Conservation (phyloP, 441 rosid genomes). For the Erodium texanum region DNA sequence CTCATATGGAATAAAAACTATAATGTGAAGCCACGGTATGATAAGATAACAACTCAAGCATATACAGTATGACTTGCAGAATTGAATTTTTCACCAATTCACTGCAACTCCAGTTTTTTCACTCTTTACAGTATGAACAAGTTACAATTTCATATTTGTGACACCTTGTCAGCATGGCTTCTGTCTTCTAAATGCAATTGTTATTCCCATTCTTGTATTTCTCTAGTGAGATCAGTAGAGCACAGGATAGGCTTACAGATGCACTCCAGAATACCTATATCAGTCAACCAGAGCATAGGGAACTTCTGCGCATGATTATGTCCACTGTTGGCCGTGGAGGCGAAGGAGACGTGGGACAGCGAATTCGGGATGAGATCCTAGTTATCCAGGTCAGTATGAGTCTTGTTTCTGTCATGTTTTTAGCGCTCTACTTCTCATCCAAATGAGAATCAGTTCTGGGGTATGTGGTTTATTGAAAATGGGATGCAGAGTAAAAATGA, state of each 20-base stretch:
- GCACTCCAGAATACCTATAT: conserved; percentile 54
- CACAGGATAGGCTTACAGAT: conserved; percentile 93
- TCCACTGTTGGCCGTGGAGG: conserved; percentile 98
- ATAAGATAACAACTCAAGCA: conserved; percentile 2
- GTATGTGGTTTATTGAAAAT: conserved; percentile 20
- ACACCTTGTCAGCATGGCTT: not conserved
- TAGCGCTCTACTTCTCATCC: conserved; percentile 7
- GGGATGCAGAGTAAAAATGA: conserved; percentile 69
- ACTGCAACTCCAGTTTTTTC: too few species aligned
- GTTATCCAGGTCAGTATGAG: conserved; percentile 71
- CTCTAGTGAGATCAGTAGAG: conserved; percentile 86
- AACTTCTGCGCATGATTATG: conserved; percentile 78
- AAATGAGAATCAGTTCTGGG: conserved; percentile 10
- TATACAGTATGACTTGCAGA: not conserved
- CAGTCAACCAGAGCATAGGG: conserved; percentile 54
- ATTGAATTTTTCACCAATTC: conserved; percentile 2
- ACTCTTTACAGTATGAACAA: too few species aligned
- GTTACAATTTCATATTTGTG: not conserved
- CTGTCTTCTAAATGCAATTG: conserved; percentile 3
- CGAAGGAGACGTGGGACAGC: conserved; percentile 97
- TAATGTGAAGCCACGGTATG: conserved; percentile 96
- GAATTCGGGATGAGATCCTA: conserved; percentile 93
- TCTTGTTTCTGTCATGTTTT: conserved; percentile 16
- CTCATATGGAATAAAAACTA: conserved; percentile 98
- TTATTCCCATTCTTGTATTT: conserved; percentile 5